Evolutionary conservation across 805 yeast genomes (phyloP).

Genomic region (Pichia scutulata): DNA sequence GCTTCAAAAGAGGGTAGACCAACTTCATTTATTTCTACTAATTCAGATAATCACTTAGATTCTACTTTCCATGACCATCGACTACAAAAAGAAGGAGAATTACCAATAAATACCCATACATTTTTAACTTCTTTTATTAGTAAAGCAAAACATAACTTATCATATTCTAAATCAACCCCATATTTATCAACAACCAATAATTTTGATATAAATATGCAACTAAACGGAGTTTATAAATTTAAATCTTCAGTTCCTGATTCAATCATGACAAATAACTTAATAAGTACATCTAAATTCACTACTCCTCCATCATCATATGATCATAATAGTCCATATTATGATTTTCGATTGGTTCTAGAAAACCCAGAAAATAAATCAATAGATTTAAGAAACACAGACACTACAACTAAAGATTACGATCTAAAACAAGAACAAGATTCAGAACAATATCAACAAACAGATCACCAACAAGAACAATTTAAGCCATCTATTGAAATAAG

Average conservation of each 20-base stretch:
- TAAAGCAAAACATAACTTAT: not conserved
- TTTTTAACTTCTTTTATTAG: not conserved
- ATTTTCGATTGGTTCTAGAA: slow-evolving; percentile 2
- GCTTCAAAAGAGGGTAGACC: not conserved
- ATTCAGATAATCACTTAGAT: not conserved
- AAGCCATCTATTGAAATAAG: not conserved
- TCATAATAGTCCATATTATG: slow-evolving; percentile 4
- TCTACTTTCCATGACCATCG: not conserved
- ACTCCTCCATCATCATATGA: slow-evolving; percentile 6
- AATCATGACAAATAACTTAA: not conserved
- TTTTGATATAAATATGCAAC: not conserved
- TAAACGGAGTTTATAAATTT: too few species aligned
- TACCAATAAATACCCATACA: not conserved
- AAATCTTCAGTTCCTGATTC: not conserved
- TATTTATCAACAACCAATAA: not conserved
- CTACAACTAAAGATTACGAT: too few species aligned
- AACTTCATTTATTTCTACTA: not conserved
- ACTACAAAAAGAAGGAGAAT: not conserved
- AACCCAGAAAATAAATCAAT: not conserved
- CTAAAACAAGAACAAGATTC: not conserved
- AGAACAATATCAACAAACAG: too few species aligned
- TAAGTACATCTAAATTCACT: not conserved
- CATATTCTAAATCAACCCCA: not conserved
- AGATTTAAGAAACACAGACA: not conserved
- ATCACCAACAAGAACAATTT: not conserved